These are phyloP conservation scores for Blastobotrys proliferans DNA, from an alignment of 1,139 yeast genomes.

Conservation along the genomic window DNA sequence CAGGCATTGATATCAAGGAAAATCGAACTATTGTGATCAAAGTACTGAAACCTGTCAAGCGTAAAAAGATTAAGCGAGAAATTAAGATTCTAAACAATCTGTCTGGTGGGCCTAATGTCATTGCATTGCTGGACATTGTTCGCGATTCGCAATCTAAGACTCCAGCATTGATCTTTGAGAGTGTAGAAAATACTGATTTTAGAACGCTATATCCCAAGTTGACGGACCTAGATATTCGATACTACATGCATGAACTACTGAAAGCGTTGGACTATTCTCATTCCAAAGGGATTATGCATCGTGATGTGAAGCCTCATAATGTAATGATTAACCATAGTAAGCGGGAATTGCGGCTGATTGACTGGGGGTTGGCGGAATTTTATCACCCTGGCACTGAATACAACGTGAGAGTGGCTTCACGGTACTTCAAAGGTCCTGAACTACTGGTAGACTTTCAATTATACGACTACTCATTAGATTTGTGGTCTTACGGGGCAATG, in stretches of 20 bases:
- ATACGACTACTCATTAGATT: constrained; percentile 85
- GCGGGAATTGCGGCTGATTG: constrained; percentile 68
- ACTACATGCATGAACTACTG: constrained; percentile 77
- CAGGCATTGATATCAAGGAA: constrained; percentile 49
- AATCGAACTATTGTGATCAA: constrained; percentile 57
- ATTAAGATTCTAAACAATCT: constrained; percentile 81
- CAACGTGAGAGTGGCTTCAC: constrained; percentile 90
- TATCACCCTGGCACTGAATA: constrained; percentile 90
- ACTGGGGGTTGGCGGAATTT: constrained; percentile 96
- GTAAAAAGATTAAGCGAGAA: constrained; percentile 89
- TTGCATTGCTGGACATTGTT: constrained; percentile 71
- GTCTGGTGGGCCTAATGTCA: constrained; percentile 74
- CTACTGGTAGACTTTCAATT: constrained; percentile 78
- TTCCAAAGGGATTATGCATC: constrained; percentile 93
- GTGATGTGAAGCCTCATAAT: constrained; percentile 96
- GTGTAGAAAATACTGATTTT: constrained; percentile 79
- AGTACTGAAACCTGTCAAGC: constrained; percentile 87
- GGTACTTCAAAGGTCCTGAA: constrained; percentile 95
- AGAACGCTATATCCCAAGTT: constrained; percentile 81
- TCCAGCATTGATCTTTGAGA: constrained; percentile 89
- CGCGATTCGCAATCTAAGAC: constrained; percentile 77
- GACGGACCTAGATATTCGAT: constrained; percentile 70
- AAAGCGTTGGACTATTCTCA: constrained; percentile 86
- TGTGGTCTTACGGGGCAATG: constrained; percentile 97
- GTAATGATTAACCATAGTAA: constrained; percentile 88